Conservation (phyloP, 768 basidiomycete genomes). For the Collybiopsis confluens region DNA sequence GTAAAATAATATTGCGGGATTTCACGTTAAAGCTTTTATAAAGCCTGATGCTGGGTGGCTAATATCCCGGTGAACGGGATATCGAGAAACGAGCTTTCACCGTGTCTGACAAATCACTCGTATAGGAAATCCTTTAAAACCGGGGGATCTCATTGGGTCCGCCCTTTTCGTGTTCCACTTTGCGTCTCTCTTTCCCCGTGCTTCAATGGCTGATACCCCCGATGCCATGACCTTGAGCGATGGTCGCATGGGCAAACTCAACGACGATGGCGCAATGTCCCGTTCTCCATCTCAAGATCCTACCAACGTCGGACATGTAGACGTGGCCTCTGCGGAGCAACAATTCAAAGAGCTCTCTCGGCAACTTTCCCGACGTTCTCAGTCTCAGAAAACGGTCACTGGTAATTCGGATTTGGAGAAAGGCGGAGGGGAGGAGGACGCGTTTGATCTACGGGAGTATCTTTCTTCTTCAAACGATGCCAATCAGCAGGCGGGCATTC, state of each 20-base stretch:
- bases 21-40: too few species aligned
- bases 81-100: too few species aligned
- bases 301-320: slow-evolving; percentile 30
- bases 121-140: not conserved
- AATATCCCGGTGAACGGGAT: too few species aligned
- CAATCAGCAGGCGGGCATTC: slow-evolving; percentile 59
- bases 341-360: slow-evolving; percentile 56
- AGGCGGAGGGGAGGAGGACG: slow-evolving; percentile 23
- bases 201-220: slow-evolving; percentile 26
- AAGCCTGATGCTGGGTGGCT: too few species aligned
- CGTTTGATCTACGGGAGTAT: slow-evolving; percentile 68
- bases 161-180: not conserved
- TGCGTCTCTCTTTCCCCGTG: not conserved
- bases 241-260: slow-evolving; percentile 10
- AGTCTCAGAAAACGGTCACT: slow-evolving; percentile 16
- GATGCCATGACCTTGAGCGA: slow-evolving; percentile 27
- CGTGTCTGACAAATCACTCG: not conserved
- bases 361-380: slow-evolving; percentile 25
- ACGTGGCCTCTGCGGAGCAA: slow-evolving; percentile 46
- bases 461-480: slow-evolving; percentile 64
- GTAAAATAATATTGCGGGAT: too few species aligned
- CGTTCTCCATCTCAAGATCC: slow-evolving; percentile 6
- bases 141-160: too few species aligned
- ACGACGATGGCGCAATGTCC: slow-evolving; percentile 6
- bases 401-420: slow-evolving; percentile 41